These are phyloP conservation scores for Dioscorea cayenensis DNA, from an alignment of 116 monocot species.

Conservation along the genomic window DNA sequence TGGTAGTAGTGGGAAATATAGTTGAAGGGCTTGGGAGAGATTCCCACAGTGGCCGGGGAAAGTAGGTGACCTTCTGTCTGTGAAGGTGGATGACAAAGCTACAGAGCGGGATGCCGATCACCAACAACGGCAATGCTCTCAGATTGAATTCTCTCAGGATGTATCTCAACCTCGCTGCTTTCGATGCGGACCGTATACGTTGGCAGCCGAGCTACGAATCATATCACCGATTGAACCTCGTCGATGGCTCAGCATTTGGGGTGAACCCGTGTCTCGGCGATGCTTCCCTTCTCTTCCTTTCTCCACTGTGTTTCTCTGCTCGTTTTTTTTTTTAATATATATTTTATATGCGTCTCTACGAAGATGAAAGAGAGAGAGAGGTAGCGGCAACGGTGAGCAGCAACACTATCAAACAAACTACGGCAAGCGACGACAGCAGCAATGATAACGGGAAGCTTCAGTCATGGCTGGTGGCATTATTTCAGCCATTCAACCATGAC, in stretches of 20 bases:
- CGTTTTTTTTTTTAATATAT: no score
- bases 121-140: conserved; percentile 3
- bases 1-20: conserved; percentile 25
- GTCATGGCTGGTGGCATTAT: no score
- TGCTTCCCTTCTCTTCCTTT: neutral
- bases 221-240: neutral
- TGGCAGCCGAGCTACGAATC: neutral
- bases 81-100: conserved; percentile 13
- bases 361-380: neutral
- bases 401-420: no score
- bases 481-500: no score
- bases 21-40: conserved; percentile 20
- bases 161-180: conserved; percentile 21
- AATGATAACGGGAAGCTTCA: no score
- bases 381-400: no score
- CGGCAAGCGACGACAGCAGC: no score
- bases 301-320: neutral
- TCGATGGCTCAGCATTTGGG: no score
- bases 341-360: no score
- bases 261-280: neutral
- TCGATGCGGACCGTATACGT: neutral
- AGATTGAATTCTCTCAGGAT: conserved; percentile 9
- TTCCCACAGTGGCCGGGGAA: conserved; percentile 31
- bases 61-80: conserved; percentile 26
- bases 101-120: conserved; percentile 7